phyloP scores from a whole-genome alignment of 169 alveolate genomes.

The Plasmodium billcollinsi region DNA sequence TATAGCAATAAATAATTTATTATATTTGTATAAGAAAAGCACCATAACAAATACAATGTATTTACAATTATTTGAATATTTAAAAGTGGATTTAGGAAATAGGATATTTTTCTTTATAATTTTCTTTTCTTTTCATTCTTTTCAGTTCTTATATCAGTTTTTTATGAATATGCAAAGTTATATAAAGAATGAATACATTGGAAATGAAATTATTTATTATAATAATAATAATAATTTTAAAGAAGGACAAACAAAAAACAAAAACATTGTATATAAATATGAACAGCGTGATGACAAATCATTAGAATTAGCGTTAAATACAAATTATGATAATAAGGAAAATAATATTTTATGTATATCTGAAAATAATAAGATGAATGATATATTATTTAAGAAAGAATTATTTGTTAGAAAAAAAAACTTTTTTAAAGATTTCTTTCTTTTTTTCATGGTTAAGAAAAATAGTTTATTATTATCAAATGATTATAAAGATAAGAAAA shows the following conservation, averaged over 20 bases:
- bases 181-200: constrained; percentile 32
- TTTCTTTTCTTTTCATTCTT: constrained; percentile 58
- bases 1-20: constrained; percentile 44
- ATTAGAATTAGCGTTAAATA: neutral
- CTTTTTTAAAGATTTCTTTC: constrained; percentile 13
- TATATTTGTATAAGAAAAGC: constrained; percentile 44
- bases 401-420: constrained; percentile 35
- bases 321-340: neutral
- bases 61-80: constrained; percentile 67
- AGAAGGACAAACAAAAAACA: neutral
- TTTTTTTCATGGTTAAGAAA: constrained; percentile 5
- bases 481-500: constrained; percentile 13
- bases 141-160: constrained; percentile 39
- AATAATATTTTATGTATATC: constrained; percentile 3
- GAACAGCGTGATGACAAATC: neutral
- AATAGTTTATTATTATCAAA: neutral
- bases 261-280: too few relatives aligned
- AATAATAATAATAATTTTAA: neutral
- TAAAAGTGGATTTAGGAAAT: constrained; percentile 69
- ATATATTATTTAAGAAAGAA: constrained; percentile 31
- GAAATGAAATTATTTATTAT: too few relatives aligned
- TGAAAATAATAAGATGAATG: constrained; percentile 15
- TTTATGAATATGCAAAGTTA: constrained; percentile 70
- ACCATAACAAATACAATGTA: constrained; percentile 66
- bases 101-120: constrained; percentile 63